Evolutionary conservation across 306 rosid species (phyloP).

Genomic region (Trichosanthes truncata): DNA sequence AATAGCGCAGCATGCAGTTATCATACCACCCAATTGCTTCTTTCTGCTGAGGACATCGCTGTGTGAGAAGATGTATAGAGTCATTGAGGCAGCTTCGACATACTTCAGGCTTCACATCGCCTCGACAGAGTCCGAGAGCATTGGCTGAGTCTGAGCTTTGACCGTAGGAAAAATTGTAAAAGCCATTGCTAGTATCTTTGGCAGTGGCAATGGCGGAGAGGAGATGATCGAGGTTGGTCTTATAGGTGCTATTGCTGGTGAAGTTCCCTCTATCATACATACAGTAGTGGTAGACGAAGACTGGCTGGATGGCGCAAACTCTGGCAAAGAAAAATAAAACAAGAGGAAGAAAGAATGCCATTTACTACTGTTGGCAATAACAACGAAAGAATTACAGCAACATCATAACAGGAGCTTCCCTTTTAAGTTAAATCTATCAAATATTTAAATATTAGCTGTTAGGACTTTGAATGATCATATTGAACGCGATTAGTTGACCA

Average conservation of each 20-base stretch:
- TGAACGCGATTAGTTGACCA: not conserved
- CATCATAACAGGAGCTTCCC: not conserved
- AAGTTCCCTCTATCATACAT: not conserved
- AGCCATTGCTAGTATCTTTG: not conserved
- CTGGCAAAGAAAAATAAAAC: not conserved
- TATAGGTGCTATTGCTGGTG: slow-evolving; percentile 3
- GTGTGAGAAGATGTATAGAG: slow-evolving; percentile 13
- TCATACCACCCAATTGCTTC: slow-evolving; percentile 41
- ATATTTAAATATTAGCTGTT: not conserved
- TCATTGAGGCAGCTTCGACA: slow-evolving; percentile 33
- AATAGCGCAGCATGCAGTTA: slow-evolving; percentile 31
- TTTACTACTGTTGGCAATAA: not conserved
- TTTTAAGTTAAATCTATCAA: not conserved
- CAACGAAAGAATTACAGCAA: not conserved
- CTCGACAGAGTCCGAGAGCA: slow-evolving; percentile 35
- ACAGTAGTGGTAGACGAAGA: not conserved
- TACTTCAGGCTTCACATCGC: slow-evolving; percentile 19
- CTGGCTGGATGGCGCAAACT: not conserved
- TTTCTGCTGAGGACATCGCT: slow-evolving; percentile 25
- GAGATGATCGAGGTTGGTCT: not conserved
- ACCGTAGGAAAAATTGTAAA: slow-evolving; percentile 6
- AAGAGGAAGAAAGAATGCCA: not conserved
- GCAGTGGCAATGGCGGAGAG: slow-evolving; percentile 4
- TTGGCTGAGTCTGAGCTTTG: not conserved
- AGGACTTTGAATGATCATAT: not conserved